Evolutionary conservation across 805 yeast genomes (phyloP), one percentile per base, ranked within the genome.

Genomic region (Candida saitoana): DNA sequence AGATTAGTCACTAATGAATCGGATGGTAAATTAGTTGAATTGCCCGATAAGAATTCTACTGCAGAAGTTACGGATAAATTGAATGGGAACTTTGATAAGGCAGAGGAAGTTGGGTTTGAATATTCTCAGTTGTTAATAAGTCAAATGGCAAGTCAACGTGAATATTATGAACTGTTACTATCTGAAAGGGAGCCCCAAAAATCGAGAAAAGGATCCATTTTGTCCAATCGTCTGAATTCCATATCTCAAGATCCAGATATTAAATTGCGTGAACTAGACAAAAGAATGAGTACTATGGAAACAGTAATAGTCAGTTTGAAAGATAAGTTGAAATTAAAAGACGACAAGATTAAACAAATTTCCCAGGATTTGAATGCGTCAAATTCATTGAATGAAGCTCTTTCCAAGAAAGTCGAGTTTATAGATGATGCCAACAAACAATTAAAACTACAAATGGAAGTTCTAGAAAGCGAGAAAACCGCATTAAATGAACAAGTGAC

Each of bases 1-100:
- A 62, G 97, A 38, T 64, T 89, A 34, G 75, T 89, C 3, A 87
- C 89, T 46, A 88, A 87, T 60, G 90, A 86, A 57, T 73, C 83
- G 0, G 96, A 89, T 57, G 97, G 97, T 0, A 90, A 90, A 52
- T 62, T 90, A 24, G 96, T 89, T 2, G 97, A 89, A 58, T 68
- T 88, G 11, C 70, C 74, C 0, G 73, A 67, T 19, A 70, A 69
- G 39, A 45, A 39, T 37, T 36, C 31, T 11, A 44, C 44, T 7
- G 49, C 45, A 24, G 55, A 48, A n/a, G 38, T 14, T 5, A 29
- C 32, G 18, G 37, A 19, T n/a, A 34, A 34, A 20, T 19, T 20
- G 9, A 40, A 42, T 30, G 37, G 49, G 7, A 44, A 45, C 30
- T 51, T 45, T 20, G 63, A 62, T 36, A 75, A 56, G 68, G 76